Evolutionary conservation across 2,329 filamentous ascomycete genomes (phyloP).

Genomic region (Ophiostoma tasmaniense): DNA sequence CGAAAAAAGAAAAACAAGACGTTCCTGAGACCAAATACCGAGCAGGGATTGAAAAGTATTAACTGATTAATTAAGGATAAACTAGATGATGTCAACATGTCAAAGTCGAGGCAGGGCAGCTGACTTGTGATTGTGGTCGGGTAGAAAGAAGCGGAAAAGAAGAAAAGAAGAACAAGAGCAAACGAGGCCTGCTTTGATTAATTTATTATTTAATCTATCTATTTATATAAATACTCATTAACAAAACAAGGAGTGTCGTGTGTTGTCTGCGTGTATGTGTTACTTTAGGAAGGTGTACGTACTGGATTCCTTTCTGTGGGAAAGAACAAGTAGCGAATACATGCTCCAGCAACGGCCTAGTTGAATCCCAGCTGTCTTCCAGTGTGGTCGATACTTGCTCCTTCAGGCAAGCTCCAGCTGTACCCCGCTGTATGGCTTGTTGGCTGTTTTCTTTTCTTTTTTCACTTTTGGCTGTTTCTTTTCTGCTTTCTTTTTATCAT

Average conservation of each 20-base stretch:
- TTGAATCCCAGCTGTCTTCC: background rate
- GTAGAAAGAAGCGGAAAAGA: background rate
- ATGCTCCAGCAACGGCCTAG: too few relatives aligned
- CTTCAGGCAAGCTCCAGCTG: constrained; percentile 1
- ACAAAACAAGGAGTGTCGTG: background rate
- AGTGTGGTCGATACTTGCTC: background rate
- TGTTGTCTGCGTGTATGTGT: background rate
- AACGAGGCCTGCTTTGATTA: background rate
- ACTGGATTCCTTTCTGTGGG: background rate
- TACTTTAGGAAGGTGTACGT: background rate
- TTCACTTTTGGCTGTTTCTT: background rate
- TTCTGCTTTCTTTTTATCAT: background rate
- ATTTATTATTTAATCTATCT: background rate
- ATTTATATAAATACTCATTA: background rate
- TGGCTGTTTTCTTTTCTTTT: background rate
- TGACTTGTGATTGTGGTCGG: background rate
- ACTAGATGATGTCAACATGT: background rate
- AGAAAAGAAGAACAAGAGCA: background rate
- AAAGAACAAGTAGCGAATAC: background rate
- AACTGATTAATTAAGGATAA: background rate
- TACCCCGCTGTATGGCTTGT: background rate
- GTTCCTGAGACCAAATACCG: background rate
- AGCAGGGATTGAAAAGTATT: background rate
- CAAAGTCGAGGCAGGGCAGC: background rate
- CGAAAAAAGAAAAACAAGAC: background rate